A percentile compares a stretch with the other conserved stretches of the same genome.
phyloP scores from a whole-genome alignment of 495 filamentous ascomycete species.

The Usnea hakonensis region DNA sequence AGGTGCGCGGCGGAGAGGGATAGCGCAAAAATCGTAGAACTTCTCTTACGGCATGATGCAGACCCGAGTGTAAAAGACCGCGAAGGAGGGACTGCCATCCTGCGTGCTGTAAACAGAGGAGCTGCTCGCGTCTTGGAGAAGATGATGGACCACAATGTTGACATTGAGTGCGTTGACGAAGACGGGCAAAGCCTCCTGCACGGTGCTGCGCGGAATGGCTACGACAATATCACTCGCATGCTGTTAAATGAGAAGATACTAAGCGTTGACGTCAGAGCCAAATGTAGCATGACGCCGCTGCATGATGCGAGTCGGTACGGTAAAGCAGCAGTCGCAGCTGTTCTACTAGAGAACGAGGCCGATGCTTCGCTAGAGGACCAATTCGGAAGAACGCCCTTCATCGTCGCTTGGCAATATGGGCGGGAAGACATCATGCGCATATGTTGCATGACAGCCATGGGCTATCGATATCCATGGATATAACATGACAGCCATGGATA shows the following conservation, averaged over 20 bases:
- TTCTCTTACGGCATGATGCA: slow-evolving; percentile 11
- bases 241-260: slow-evolving; percentile 8
- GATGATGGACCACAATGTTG: slow-evolving; percentile 10
- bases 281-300: slow-evolving; percentile 13
- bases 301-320: slow-evolving; percentile 21
- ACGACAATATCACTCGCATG: slow-evolving; percentile 16
- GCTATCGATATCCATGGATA: too few species aligned
- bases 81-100: slow-evolving; percentile 13
- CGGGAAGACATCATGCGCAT: slow-evolving; percentile 12
- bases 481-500: too few species aligned
- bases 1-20: slow-evolving; percentile 16
- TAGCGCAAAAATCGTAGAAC: neutral
- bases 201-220: slow-evolving; percentile 14
- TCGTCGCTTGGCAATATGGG: slow-evolving; percentile 22
- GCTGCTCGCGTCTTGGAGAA: neutral
- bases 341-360: slow-evolving; percentile 14
- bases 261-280: neutral
- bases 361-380: slow-evolving; percentile 17
- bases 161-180: slow-evolving; percentile 17
- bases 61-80: slow-evolving; percentile 16
- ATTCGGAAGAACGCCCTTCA: slow-evolving; percentile 9
- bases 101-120: slow-evolving; percentile 19
- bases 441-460: too few species aligned
- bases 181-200: slow-evolving; percentile 19
- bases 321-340: slow-evolving; percentile 1